Evolutionary conservation across 768 basidiomycete genomes (phyloP).

Genomic region (Leccinum subtestaceum): DNA sequence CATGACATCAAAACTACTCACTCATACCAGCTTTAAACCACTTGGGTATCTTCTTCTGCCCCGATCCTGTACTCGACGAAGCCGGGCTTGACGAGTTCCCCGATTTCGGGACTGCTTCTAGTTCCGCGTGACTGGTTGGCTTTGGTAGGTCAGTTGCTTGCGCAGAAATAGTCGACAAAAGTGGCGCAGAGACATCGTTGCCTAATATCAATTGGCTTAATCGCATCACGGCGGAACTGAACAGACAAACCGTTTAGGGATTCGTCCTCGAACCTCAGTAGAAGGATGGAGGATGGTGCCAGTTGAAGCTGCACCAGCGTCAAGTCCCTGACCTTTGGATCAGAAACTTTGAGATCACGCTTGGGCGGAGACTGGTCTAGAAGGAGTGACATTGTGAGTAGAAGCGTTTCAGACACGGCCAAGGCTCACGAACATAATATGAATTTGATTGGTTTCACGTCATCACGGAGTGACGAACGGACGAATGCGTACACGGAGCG

Average conservation of each 20-base stretch:
- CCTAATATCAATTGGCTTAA: conserved; percentile 37
- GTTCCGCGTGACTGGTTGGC: conserved; percentile 42
- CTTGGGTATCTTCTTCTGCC: conserved; percentile 65
- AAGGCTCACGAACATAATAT: conserved; percentile 62
- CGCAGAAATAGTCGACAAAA: conserved; percentile 52
- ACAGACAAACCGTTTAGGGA: conserved; percentile 55
- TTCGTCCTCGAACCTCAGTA: conserved; percentile 74
- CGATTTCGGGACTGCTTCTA: conserved; percentile 6
- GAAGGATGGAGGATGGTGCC: conserved; percentile 75
- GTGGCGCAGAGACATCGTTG: conserved; percentile 57
- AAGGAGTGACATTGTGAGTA: background rate
- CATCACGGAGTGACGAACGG: conserved; percentile 63
- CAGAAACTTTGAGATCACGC: conserved; percentile 80
- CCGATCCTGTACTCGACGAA: conserved; percentile 20
- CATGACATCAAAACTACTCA: conserved; percentile 30
- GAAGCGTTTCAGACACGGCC: background rate
- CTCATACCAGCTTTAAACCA: conserved; percentile 73
- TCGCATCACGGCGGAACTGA: background rate
- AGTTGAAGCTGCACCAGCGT: conserved; percentile 68
- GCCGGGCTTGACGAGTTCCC: conserved; percentile 8
- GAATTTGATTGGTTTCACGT: conserved; percentile 77
- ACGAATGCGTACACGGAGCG: conserved; percentile 84
- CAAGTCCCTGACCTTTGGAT: conserved; percentile 66
- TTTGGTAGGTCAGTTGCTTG: conserved; percentile 65
- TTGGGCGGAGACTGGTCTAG: conserved; percentile 80